phyloP scores from a whole-genome alignment of 2,329 filamentous ascomycete species.

The Talaromyces sp. region DNA sequence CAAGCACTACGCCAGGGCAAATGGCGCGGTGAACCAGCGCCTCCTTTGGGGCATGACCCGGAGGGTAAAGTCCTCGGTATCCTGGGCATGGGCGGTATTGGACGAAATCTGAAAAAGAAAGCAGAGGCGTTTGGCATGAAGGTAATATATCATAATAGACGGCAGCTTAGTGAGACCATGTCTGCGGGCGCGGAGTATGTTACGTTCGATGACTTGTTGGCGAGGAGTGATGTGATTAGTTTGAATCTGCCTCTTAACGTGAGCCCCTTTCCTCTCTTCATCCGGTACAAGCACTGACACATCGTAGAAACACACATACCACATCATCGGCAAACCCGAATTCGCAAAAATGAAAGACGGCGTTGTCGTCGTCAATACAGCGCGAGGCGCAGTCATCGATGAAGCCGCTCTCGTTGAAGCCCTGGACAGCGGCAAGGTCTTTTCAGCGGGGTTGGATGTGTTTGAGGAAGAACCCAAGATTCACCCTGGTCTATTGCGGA shows the following conservation, averaged over 20 bases:
- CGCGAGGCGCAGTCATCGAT: constrained; percentile 76
- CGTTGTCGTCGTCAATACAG: constrained; percentile 76
- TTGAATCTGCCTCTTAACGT: constrained; percentile 80
- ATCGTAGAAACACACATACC: constrained; percentile 60
- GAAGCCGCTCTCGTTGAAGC: constrained; percentile 74
- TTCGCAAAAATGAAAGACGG: constrained; percentile 76
- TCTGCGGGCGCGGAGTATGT: constrained; percentile 47
- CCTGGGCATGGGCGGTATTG: constrained; percentile 82
- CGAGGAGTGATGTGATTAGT: constrained; percentile 70
- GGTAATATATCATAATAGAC: constrained; percentile 71
- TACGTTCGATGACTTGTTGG: constrained; percentile 68
- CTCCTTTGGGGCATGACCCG: constrained; percentile 68
- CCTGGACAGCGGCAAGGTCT: constrained; percentile 66
- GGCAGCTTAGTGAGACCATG: constrained; percentile 53
- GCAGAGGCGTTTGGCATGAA: constrained; percentile 72
- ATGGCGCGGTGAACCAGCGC: constrained; percentile 60
- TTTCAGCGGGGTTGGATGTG: constrained; percentile 72
- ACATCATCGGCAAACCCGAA: constrained; percentile 68
- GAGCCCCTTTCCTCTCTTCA: constrained; percentile 34
- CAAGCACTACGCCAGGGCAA: constrained; percentile 60
- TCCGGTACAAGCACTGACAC: background rate
- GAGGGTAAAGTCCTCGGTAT: constrained; percentile 76
- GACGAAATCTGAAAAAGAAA: constrained; percentile 71
- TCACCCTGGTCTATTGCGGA: constrained; percentile 67
- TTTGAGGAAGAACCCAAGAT: constrained; percentile 77